Evolutionary conservation across 2,329 filamentous ascomycete species (phyloP), one percentile per base, ranked within the genome.

Genomic region (Hypoxylon sp.): DNA sequence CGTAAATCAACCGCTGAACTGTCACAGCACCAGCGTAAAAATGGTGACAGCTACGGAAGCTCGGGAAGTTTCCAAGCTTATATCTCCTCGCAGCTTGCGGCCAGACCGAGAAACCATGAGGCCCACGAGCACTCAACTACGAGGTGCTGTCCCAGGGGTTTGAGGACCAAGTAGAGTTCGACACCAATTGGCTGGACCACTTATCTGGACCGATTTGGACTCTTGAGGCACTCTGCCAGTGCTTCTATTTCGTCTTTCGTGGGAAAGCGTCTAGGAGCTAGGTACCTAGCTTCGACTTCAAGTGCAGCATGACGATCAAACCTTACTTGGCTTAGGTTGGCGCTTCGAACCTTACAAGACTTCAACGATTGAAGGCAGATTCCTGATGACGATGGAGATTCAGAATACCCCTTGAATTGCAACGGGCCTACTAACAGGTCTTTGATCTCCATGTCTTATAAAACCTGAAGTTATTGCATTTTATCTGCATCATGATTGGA

Each of bases 1-100:
- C 59, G 59, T 64, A 65, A 64, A 68, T 35, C 29, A 65, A 65
- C 55, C 61, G 61, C 55, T 54, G 47, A 42, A 62, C 57, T 42
- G 47, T 51, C 63, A 65, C 46, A 64, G 55, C 19, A 57, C 50
- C 31, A 60, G 59, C 59, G 63, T 54, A 63, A 31, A 29, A 62
- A 66, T 37, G 44, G 67, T 69, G 62, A 17, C 54, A 21, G 6
- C 17, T 42, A 42, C 7, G 17, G 8, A 11, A 5, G 17, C 39
- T 44, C 21, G 11, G 19, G 5, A 11, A 11, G 39, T 2, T 21
- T 44, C 7, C 39, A 44, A 44, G 27, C 55, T 42, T 37, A 32
- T 6, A 19, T 54, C 13, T 54, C 8, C 2, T 19, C 15, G 6
- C 13, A 19, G 21, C 19, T n/a, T 17, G 35, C 39, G 11, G 17